Percentiles rank a stretch among this genome's conserved stretches.
These are phyloP conservation scores for Cystobasidiaceae sp. DNA, from an alignment of 1,284 basidiomycete species.

Conservation along the genomic window DNA sequence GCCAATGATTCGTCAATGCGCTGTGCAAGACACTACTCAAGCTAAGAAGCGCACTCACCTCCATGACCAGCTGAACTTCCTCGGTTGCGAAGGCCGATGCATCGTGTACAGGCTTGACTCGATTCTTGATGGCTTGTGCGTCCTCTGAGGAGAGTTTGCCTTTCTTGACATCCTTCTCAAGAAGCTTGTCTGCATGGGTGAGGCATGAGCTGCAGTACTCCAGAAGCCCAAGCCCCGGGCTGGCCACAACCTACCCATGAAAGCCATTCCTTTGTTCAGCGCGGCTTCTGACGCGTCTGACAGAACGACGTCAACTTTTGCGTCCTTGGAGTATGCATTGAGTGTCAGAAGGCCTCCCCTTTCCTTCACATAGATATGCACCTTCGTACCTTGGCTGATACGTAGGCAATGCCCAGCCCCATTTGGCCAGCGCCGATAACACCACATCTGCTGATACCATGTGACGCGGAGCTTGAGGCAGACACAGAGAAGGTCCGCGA, in stretches of 20 bases:
- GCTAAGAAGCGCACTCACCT: conserved; percentile 54
- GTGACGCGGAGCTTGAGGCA: neutral
- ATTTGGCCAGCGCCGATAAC: conserved; percentile 69
- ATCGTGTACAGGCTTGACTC: conserved; percentile 57
- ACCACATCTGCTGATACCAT: conserved; percentile 26
- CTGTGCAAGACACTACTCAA: no score
- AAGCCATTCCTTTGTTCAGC: conserved; percentile 62
- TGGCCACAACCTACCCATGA: conserved; percentile 56
- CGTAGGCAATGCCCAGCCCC: conserved; percentile 76
- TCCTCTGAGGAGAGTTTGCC: conserved; percentile 63
- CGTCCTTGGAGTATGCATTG: conserved; percentile 43
- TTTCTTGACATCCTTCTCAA: conserved; percentile 83
- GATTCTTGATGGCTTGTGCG: conserved; percentile 66
- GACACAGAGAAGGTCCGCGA: neutral
- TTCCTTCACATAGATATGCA: neutral
- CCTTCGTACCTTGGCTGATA: conserved; percentile 60
- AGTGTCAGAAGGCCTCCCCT: conserved; percentile 24
- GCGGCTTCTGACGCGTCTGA: conserved; percentile 64
- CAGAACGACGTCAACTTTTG: conserved; percentile 68
- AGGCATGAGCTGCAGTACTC: neutral
- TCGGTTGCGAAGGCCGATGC: conserved; percentile 56
- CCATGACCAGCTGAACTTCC: conserved; percentile 83
- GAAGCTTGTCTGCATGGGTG: conserved; percentile 55
- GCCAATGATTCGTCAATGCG: conserved; percentile 11
- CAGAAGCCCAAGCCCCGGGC: no score